Evolutionary conservation across 768 basidiomycete species (phyloP), one percentile per base, ranked within the genome.

Genomic region (Lentinula sp.): DNA sequence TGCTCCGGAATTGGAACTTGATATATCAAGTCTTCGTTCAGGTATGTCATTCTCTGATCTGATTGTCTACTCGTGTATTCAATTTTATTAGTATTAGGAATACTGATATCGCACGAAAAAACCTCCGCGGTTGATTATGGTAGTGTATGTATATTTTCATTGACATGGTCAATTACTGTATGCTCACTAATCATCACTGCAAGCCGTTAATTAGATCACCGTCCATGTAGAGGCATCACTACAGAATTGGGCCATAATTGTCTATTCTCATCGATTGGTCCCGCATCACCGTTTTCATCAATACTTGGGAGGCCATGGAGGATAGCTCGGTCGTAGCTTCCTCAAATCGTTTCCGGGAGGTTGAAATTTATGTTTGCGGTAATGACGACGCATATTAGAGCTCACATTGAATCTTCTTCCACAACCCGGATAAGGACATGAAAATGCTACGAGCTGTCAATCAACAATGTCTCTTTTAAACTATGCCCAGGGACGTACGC

Each of bases 321-420:
- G 43, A 45, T 45, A 11, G n/a, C 4, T 23, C 7, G 49, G 23
- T 11, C 23, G 49, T 23, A 50, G 16, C 18, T 50, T 50, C 50
- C 8, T 32, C 10, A 32, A 1, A 16, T 35, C n/a, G 13, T 51
- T 15, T 35, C 50, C 37, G 8, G 37, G 3, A 28, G 40, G 21
- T 43, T 37, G 55, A 42, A 9, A 16, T n/a, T 40, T 16, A 56
- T 91, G 89, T 70, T 88, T 91, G 46, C 88, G 78, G 69, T 84
- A 86, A 67, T 92, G 90, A 5, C 90, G 78, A 37, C 90, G 81
- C 90, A 91, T 91, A 70, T 92, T 93, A 0, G 88, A 89, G 69
- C 89, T 89, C 52, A 91, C 90, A 64, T 89, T 91, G 74, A 92
- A 92, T 62, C 86, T 82, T 39, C 88, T 80, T 40, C 86, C 86